Conservation (phyloP, 371 early-diverging fungal species). For the Mucor circinelloides region DNA sequence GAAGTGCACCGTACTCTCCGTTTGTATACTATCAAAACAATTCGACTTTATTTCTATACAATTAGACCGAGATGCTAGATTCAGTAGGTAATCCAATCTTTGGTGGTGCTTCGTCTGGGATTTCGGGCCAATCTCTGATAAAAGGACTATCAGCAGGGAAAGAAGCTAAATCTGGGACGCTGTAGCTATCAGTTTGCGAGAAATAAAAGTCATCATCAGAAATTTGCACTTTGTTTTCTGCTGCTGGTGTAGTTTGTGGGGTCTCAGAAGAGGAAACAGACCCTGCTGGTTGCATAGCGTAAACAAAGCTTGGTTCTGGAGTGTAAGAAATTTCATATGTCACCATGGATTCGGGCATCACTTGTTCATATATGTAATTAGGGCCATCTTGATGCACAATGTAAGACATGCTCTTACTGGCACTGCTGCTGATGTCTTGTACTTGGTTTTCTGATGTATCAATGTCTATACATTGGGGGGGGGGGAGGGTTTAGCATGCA, state of each 20-base stretch:
- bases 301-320: not conserved
- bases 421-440: not conserved
- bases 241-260: not conserved
- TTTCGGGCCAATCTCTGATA: not conserved
- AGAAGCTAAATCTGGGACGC: not conserved
- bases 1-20: not conserved
- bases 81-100: not conserved
- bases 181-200: conserved; percentile 1
- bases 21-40: too few species aligned
- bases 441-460: not conserved
- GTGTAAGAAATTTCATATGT: not conserved
- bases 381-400: not conserved
- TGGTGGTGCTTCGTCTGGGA: not conserved
- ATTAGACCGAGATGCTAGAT: not conserved
- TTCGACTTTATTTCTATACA: not conserved
- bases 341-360: not conserved
- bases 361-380: not conserved
- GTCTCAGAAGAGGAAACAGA: not conserved
- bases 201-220: not conserved
- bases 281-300: not conserved
- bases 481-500: not conserved
- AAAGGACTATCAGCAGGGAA: not conserved
- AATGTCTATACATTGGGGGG: not conserved
- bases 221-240: not conserved
- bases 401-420: not conserved